phyloP scores from a whole-genome alignment of 2,329 filamentous ascomycete species.

The Paraphoma chrysanthemicola region DNA sequence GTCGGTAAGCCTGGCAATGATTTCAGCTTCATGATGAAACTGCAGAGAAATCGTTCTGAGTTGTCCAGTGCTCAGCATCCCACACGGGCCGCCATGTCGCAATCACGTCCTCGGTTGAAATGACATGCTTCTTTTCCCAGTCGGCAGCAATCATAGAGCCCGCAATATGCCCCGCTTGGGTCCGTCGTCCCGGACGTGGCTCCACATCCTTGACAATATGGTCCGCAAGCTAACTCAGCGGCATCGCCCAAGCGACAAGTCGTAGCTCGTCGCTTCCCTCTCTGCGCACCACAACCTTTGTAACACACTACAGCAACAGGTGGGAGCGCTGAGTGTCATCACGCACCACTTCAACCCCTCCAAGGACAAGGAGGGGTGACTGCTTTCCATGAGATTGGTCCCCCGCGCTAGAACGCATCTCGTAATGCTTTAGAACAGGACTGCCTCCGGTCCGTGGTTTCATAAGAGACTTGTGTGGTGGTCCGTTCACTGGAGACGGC shows the following conservation, averaged over 20 bases:
- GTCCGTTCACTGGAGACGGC: conserved; percentile 26
- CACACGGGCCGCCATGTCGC: conserved; percentile 1
- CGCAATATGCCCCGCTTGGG: conserved; percentile 23
- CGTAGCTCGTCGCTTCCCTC: conserved; percentile 24
- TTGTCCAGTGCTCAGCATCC: neutral
- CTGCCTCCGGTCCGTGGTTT: conserved; percentile 36
- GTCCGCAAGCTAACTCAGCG: conserved; percentile 18
- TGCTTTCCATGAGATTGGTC: conserved; percentile 23
- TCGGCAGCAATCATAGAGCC: conserved; percentile 12
- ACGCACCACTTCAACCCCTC: neutral
- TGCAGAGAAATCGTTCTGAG: neutral
- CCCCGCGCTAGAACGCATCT: conserved; percentile 46
- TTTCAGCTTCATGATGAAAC: neutral
- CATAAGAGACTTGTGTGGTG: conserved; percentile 27
- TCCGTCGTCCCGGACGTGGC: conserved; percentile 16
- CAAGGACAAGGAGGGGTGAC: conserved; percentile 23
- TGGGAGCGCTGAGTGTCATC: neutral
- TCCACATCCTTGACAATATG: conserved; percentile 21
- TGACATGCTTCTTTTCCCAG: conserved; percentile 10
- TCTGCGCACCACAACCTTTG: neutral
- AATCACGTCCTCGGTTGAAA: conserved; percentile 4
- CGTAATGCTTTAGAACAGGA: conserved; percentile 41
- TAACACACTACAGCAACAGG: neutral
- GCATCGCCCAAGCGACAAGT: conserved; percentile 15
- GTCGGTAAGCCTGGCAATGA: neutral